These are phyloP conservation scores for Coniferiporia weirii DNA, from an alignment of 1,284 basidiomycete genomes.

Conservation along the genomic window DNA sequence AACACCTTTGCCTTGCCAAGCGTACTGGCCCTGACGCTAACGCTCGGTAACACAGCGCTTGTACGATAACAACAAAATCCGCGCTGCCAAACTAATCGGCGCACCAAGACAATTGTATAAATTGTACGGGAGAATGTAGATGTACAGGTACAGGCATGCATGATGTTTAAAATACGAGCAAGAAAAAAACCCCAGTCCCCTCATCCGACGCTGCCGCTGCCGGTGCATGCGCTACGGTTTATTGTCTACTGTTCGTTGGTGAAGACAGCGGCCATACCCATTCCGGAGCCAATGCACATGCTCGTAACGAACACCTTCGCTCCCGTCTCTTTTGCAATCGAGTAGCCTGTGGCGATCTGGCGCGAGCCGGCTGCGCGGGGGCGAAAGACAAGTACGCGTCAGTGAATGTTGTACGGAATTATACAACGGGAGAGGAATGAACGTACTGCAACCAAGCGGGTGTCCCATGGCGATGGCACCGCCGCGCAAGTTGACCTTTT, in stretches of 20 bases:
- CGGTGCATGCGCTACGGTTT: too few species aligned
- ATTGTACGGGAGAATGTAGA: background rate
- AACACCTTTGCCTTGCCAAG: too few species aligned
- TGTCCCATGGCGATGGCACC: conserved; percentile 90
- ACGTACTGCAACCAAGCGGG: conserved; percentile 74
- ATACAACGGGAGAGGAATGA: conserved; percentile 16
- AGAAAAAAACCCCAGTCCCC: too few species aligned
- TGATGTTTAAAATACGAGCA: background rate
- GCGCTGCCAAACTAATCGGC: too few species aligned
- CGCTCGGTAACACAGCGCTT: too few species aligned
- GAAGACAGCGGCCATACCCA: conserved; percentile 84
- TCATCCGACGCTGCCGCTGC: too few species aligned
- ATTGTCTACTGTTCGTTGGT: conserved; percentile 68
- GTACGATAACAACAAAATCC: too few species aligned
- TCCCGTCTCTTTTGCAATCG: conserved; percentile 74
- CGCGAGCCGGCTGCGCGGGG: conserved; percentile 69
- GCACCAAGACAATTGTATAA: background rate
- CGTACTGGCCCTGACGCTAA: too few species aligned
- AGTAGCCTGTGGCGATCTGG: conserved; percentile 82
- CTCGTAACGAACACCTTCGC: conserved; percentile 81
- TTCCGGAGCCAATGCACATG: conserved; percentile 95
- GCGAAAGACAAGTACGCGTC: background rate
- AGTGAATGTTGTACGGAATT: background rate
- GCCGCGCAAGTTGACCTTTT: conserved; percentile 84
- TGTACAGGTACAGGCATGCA: background rate